These are phyloP conservation scores for Antitrichia curtipendula DNA, from an alignment of 225 moss, liverwort and hornwort species.

Conservation along the genomic window DNA sequence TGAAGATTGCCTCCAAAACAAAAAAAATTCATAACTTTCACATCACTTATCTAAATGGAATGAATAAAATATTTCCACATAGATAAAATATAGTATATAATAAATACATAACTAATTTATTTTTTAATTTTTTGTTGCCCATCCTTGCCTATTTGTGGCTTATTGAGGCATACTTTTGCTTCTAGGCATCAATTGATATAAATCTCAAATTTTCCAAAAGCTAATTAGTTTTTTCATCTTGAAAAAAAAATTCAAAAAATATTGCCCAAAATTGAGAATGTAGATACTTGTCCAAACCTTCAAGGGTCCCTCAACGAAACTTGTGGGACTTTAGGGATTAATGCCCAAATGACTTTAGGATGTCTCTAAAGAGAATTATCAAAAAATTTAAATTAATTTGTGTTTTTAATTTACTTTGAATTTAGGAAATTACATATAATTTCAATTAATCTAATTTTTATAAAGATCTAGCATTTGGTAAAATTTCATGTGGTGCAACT, in stretches of 20 bases:
- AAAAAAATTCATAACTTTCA: neutral
- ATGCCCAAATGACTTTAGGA: neutral
- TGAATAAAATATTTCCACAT: neutral
- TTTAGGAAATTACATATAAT: neutral
- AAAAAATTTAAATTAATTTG: too few relatives aligned
- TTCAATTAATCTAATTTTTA: neutral
- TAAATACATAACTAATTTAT: neutral
- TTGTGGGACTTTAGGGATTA: neutral
- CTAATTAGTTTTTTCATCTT: neutral
- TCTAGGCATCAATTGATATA: rapidly evolving
- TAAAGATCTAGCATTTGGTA: neutral
- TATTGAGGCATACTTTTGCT: neutral
- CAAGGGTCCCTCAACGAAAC: too few relatives aligned
- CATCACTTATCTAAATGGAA: neutral
- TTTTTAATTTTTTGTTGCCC: neutral
- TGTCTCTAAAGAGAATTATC: neutral
- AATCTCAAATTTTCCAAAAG: rapidly evolving
- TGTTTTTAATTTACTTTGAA: neutral
- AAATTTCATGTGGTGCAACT: neutral
- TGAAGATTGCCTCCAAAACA: neutral
- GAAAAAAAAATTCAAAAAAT: neutral
- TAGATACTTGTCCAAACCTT: too few relatives aligned
- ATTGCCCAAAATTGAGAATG: neutral
- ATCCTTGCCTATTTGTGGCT: rapidly evolving
- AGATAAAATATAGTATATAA: neutral